Percentiles rank a stretch among this genome's conserved stretches.
Evolutionary conservation across 2,329 filamentous ascomycete genomes (phyloP).

Genomic region (Colletotrichum sp.): DNA sequence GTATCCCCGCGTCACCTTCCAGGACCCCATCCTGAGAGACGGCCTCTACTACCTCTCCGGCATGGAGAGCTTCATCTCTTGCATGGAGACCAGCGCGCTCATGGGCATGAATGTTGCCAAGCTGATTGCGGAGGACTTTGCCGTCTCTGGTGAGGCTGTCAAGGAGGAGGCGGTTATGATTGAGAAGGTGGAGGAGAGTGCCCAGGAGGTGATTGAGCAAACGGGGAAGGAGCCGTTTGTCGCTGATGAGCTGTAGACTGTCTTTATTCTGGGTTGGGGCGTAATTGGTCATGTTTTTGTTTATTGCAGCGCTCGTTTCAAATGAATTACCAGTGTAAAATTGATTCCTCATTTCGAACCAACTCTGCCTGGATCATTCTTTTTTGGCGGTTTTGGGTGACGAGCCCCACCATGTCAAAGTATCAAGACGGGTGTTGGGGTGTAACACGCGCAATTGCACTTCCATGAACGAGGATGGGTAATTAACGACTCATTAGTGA

Average conservation of each 20-base stretch:
- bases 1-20: conserved; percentile 85
- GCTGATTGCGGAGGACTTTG: conserved; percentile 68
- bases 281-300: background rate
- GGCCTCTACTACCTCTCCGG: conserved; percentile 74
- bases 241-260: conserved; percentile 21
- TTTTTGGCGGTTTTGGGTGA: background rate
- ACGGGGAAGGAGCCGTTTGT: conserved; percentile 6
- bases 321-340: background rate
- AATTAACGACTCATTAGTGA: background rate
- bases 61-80: conserved; percentile 94
- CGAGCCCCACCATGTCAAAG: background rate
- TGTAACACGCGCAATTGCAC: background rate
- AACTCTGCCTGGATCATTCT: background rate
- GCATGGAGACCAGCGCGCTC: conserved; percentile 94
- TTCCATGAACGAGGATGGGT: background rate
- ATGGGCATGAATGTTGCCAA: conserved; percentile 87
- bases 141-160: conserved; percentile 24
- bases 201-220: conserved; percentile 18
- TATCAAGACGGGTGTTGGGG: fast-evolving
- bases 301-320: background rate
- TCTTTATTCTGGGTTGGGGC: background rate
- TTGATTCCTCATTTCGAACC: background rate
- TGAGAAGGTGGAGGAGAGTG: background rate
- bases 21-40: conserved; percentile 73
- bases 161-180: conserved; percentile 1